phyloP scores from a whole-genome alignment of 495 filamentous ascomycete genomes.

The Apiosordaria backusii region DNA sequence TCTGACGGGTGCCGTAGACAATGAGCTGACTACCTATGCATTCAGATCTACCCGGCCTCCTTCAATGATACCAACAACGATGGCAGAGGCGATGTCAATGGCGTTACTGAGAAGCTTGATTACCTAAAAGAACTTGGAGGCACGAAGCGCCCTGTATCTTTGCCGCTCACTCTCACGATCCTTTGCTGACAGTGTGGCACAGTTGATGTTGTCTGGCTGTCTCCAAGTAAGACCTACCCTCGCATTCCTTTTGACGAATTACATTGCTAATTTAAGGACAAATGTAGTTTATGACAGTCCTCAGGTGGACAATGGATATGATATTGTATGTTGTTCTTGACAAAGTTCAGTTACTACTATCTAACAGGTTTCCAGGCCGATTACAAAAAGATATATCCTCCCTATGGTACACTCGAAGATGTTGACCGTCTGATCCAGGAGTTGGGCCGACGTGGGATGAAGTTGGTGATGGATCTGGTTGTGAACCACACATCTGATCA shows the following conservation, averaged over 20 bases:
- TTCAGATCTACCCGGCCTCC: conserved; percentile 65
- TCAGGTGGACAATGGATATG: conserved; percentile 55
- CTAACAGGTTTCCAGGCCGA: conserved; percentile 33
- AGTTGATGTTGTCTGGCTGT: conserved; percentile 65
- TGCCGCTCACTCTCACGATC: neutral
- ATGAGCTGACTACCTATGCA: neutral
- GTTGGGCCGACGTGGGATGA: conserved; percentile 63
- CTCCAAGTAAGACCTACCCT: conserved; percentile 39
- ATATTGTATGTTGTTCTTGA: conserved; percentile 43
- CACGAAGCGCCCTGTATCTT: neutral
- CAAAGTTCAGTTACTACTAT: no score
- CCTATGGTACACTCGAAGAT: conserved; percentile 61
- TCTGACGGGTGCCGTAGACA: neutral
- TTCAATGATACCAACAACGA: conserved; percentile 67
- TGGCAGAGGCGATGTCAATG: conserved; percentile 64
- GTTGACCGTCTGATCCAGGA: conserved; percentile 54
- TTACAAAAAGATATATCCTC: conserved; percentile 57
- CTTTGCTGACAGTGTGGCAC: neutral
- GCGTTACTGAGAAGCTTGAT: conserved; percentile 64
- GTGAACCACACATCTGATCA: conserved; percentile 79
- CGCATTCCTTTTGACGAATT: neutral
- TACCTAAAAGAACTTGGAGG: conserved; percentile 59
- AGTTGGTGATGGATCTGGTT: conserved; percentile 68
- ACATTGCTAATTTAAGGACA: neutral
- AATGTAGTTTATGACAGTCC: conserved; percentile 56